Evolutionary conservation across 1,139 yeast genomes (phyloP), one percentile per base, ranked within the genome.

Genomic region (Schwanniomyces etchellsii): DNA sequence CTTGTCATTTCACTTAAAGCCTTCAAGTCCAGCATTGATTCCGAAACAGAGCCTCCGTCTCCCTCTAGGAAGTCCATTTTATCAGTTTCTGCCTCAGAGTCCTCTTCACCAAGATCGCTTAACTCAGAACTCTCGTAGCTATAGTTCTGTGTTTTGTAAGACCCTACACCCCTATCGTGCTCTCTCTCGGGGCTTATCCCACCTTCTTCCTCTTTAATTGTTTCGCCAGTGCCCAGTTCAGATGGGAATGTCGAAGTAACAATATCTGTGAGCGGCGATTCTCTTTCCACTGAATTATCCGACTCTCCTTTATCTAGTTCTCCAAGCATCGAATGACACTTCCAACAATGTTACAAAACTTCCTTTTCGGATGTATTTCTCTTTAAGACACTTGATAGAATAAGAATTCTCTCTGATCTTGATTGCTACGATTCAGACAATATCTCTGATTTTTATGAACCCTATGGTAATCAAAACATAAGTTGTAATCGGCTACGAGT

Each of bases 41-140:
- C 55, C 6, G 44, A 43, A 18, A 40, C 33, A 14, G 50, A 37
- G 34, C 47, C 50, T 14, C 38, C 38, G 26, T 60, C 67, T 34
- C 64, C 70, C 22, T 64, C 70, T 34, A 67, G 47, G 39, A 67
- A 67, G 44, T 77, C 85, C 81, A 81, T 75, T 40, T 72, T 75
- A 47, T 81, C 93, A 2, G 93, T 82, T 50, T 82, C 93, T 3
- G 86, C 89, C 49, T 82, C 91, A 5, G 86, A 77, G 41, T 76
- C 79, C 36, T 73, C 66, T 35, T 76, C 86, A 30, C 76, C 78
- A 38, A 77, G 57, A 39, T 77, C 85, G 31, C 82, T 64, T 29
- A 67, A 51, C 36, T 67, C 74, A 4, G 70, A 63, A 40, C 70
- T 63, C 29, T 65, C 72, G 48, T 60, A 55, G 38, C 50, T 49